Percentiles rank a stretch among this genome's conserved stretches.
phyloP scores from a whole-genome alignment of 768 basidiomycete genomes.

The Phanerochaete sordida region DNA sequence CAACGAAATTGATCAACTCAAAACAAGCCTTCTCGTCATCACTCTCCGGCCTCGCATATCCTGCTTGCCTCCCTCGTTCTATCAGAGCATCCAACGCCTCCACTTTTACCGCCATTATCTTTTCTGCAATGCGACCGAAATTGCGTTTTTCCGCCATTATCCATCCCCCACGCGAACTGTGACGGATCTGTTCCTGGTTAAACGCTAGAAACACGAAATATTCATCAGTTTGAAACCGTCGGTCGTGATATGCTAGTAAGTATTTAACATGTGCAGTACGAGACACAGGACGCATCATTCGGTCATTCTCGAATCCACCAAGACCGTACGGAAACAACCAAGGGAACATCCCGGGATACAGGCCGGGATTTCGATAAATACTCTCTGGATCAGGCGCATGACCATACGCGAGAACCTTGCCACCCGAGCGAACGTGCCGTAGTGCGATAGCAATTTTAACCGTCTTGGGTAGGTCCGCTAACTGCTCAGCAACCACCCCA shows the following conservation, averaged over 20 bases:
- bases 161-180: conserved; percentile 22
- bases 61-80: conserved; percentile 25
- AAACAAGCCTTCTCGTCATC: conserved; percentile 33
- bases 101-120: conserved; percentile 13
- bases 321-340: neutral
- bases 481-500: conserved; percentile 27
- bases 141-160: conserved; percentile 13
- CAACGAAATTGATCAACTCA: conserved; percentile 29
- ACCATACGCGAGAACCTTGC: conserved; percentile 28
- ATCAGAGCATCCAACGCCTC: conserved; percentile 27
- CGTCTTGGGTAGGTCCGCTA: conserved; percentile 13
- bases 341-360: conserved; percentile 26
- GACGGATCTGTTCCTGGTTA: conserved; percentile 34
- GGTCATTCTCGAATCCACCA: neutral
- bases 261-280: neutral
- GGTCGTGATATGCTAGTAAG: conserved; percentile 22
- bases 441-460: conserved; percentile 23
- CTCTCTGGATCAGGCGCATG: conserved; percentile 24
- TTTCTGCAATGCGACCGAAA: conserved; percentile 14
- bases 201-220: conserved; percentile 34
- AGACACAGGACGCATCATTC: neutral
- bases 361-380: conserved; percentile 30
- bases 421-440: conserved; percentile 23
- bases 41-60: conserved; percentile 23
- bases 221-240: conserved; percentile 33